Conservation (phyloP, 2,329 filamentous ascomycete species). For the Orbilia brochopaga region DNA sequence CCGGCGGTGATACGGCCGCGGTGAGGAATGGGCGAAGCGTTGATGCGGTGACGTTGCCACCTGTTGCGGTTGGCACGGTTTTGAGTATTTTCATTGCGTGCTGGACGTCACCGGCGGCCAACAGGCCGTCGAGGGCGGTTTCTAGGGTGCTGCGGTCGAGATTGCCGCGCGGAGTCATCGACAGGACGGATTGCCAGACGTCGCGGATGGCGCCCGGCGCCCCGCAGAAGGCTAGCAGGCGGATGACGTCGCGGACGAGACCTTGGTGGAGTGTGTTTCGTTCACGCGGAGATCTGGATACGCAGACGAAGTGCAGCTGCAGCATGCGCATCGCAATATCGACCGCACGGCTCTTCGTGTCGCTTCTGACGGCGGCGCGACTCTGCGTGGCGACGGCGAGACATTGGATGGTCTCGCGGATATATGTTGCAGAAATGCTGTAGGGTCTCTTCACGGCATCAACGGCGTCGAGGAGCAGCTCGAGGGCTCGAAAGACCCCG, state of each 20-base stretch:
- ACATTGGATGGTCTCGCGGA: constrained; percentile 4
- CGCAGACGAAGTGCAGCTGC: constrained; percentile 7
- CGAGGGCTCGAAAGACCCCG: constrained; percentile 19
- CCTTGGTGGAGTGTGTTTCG: constrained; percentile 22
- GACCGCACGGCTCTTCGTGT: constrained; percentile 14
- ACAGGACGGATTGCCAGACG: constrained; percentile 19
- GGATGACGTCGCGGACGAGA: constrained; percentile 15
- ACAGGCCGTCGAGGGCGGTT: constrained; percentile 18
- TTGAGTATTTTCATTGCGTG: constrained; percentile 15
- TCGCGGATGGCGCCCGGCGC: constrained; percentile 9
- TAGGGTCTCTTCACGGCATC: constrained; percentile 6
- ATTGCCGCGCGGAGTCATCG: constrained; percentile 1
- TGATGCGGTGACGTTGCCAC: constrained; percentile 11
- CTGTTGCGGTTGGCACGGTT: not conserved
- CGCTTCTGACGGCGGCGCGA: not conserved
- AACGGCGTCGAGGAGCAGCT: constrained; percentile 18
- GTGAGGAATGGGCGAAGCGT: constrained; percentile 23
- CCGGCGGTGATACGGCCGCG: not conserved
- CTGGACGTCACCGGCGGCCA: constrained; percentile 6
- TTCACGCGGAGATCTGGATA: not conserved
- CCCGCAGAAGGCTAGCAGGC: constrained; percentile 13
- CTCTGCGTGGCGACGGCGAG: not conserved
- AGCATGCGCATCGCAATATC: constrained; percentile 24
- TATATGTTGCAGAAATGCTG: not conserved
- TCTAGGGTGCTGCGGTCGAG: constrained; percentile 18